A percentile compares a stretch with the other conserved stretches of the same genome.
Evolutionary conservation across 2,329 filamentous ascomycete genomes (phyloP).

Genomic region (Raffaelea arxii): DNA sequence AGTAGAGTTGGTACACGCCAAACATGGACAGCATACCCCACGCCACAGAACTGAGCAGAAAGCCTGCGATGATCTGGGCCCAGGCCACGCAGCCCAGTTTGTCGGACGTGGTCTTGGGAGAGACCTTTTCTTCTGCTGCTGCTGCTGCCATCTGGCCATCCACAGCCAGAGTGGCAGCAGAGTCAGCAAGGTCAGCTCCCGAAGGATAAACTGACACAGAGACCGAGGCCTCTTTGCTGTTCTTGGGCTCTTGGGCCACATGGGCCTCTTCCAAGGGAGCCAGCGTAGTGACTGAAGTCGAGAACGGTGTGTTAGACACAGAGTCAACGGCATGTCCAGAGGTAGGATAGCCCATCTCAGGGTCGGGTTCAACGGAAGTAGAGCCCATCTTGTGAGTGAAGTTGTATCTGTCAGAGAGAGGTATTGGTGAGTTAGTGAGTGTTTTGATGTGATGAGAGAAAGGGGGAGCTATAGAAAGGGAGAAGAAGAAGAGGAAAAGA

Average conservation of each 20-base stretch:
- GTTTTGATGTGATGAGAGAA: neutral
- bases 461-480: neutral
- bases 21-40: conserved; percentile 42
- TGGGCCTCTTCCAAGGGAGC: neutral
- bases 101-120: neutral
- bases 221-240: neutral
- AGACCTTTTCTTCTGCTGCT: neutral
- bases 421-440: neutral
- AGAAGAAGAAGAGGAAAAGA: neutral
- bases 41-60: conserved; percentile 37
- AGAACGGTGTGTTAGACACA: neutral
- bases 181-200: neutral
- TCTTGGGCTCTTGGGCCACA: neutral
- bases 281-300: conserved; percentile 4
- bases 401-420: neutral
- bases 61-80: conserved; percentile 37
- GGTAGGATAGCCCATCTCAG: neutral
- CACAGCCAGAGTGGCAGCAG: neutral
- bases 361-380: neutral
- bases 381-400: no score
- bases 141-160: neutral
- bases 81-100: conserved; percentile 31
- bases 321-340: no score
- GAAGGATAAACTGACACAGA: neutral
- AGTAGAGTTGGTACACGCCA: conserved; percentile 38